phyloP scores from a whole-genome alignment of 371 early-diverging fungal species.

The Apophysomyces elegans region DNA sequence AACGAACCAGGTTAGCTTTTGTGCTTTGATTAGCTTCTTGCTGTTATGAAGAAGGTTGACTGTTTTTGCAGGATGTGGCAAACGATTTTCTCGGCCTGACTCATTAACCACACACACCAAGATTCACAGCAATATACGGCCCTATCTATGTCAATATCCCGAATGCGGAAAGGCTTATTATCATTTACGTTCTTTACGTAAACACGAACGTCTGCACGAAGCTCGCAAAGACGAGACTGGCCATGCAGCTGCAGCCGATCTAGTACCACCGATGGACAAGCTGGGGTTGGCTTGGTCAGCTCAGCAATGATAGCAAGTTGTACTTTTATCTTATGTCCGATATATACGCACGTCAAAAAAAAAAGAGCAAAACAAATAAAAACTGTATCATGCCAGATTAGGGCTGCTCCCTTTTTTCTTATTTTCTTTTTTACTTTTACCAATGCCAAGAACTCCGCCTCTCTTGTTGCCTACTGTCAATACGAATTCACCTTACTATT shows the following conservation, averaged over 20 bases:
- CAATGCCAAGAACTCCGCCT: no score
- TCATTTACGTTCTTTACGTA: slow-evolving; percentile 28
- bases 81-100: slow-evolving; percentile 88
- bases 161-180: slow-evolving; percentile 32
- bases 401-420: no score
- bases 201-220: slow-evolving; percentile 27
- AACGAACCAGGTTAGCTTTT: slow-evolving; percentile 24
- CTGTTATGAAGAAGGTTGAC: not conserved
- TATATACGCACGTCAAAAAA: no score
- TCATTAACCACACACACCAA: slow-evolving; percentile 88
- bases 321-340: not conserved
- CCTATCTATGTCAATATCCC: slow-evolving; percentile 32
- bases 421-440: no score
- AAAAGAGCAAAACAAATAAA: no score
- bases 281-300: slow-evolving; percentile 1
- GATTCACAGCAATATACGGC: slow-evolving; percentile 82
- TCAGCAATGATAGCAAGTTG: slow-evolving; percentile 4
- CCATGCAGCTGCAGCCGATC: not conserved
- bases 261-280: not conserved
- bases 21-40: no score
- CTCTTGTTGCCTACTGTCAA: no score
- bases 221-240: not conserved
- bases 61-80: slow-evolving; percentile 64
- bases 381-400: no score
- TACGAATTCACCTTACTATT: no score